Conservation (phyloP, 2,329 filamentous ascomycete species). For the Sporothrix brasiliensis region DNA sequence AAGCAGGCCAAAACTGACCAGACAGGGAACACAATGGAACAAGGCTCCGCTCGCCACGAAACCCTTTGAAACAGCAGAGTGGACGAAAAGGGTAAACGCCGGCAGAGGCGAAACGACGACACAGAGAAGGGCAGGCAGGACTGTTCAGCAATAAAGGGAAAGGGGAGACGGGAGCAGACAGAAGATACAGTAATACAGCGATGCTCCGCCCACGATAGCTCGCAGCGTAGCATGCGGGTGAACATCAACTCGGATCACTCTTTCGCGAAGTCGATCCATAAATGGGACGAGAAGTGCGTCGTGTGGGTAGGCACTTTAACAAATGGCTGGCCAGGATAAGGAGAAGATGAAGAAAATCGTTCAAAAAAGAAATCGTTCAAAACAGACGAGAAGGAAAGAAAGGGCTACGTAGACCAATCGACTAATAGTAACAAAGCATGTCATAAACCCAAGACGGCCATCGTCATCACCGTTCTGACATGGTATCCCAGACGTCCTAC, state of each 20-base stretch:
- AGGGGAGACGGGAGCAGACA: no score
- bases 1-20: neutral
- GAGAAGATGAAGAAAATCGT: neutral
- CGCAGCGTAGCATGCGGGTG: constrained; percentile 14
- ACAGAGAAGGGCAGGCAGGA: neutral
- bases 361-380: neutral
- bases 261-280: constrained; percentile 14
- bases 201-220: neutral
- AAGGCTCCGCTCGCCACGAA: constrained; percentile 22
- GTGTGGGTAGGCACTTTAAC: neutral
- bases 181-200: neutral
- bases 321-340: neutral
- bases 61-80: constrained; percentile 23
- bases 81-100: neutral
- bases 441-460: no score
- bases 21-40: neutral
- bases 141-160: neutral
- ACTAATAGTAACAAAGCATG: no score
- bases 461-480: neutral
- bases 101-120: neutral
- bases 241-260: constrained; percentile 10
- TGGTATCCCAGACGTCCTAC: neutral
- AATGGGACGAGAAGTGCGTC: neutral
- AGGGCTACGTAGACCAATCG: no score
- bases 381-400: neutral